These are phyloP conservation scores for Chromosphaera perkinsii DNA, from an alignment of 208 protist genomes.

Conservation along the genomic window DNA sequence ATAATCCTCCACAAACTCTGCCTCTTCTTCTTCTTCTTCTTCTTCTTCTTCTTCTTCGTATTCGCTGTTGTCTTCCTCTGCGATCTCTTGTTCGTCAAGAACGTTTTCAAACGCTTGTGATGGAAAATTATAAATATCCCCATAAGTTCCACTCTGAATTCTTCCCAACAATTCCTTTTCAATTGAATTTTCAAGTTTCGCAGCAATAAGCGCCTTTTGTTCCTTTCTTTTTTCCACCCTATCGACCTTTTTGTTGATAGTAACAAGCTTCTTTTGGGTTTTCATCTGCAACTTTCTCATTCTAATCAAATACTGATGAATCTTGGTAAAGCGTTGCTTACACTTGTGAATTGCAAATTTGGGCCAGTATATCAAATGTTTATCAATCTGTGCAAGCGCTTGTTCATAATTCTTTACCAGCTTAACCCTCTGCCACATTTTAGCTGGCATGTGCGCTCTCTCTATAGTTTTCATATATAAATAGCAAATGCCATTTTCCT, in stretches of 20 bases:
- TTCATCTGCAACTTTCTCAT: constrained; percentile 88
- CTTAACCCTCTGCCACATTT: constrained; percentile 95
- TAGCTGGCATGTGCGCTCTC: constrained; percentile 89
- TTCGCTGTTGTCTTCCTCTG: constrained; percentile 45
- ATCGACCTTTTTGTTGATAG: constrained; percentile 92
- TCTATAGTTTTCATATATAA: constrained; percentile 98
- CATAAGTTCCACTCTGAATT: constrained; percentile 73
- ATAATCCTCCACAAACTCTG: not conserved
- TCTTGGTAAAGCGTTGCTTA: constrained; percentile 92
- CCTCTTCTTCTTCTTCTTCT: constrained; percentile 20
- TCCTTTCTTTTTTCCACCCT: constrained; percentile 84
- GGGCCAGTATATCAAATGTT: constrained; percentile 91
- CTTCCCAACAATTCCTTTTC: constrained; percentile 93
- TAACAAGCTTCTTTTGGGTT: constrained; percentile 77
- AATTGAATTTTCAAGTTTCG: constrained; percentile 89
- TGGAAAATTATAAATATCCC: constrained; percentile 68
- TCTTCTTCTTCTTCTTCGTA: constrained; percentile 29
- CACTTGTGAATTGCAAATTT: constrained; percentile 80
- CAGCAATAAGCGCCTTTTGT: constrained; percentile 88
- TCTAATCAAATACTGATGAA: constrained; percentile 94
- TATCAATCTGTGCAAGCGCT: constrained; percentile 76
- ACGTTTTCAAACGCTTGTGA: constrained; percentile 46
- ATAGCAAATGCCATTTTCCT: constrained; percentile 88
- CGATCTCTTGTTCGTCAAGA: constrained; percentile 42
- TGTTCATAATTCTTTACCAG: constrained; percentile 87